Evolutionary conservation across 768 basidiomycete genomes (phyloP).

Genomic region (Clitopilus passeckerianus): DNA sequence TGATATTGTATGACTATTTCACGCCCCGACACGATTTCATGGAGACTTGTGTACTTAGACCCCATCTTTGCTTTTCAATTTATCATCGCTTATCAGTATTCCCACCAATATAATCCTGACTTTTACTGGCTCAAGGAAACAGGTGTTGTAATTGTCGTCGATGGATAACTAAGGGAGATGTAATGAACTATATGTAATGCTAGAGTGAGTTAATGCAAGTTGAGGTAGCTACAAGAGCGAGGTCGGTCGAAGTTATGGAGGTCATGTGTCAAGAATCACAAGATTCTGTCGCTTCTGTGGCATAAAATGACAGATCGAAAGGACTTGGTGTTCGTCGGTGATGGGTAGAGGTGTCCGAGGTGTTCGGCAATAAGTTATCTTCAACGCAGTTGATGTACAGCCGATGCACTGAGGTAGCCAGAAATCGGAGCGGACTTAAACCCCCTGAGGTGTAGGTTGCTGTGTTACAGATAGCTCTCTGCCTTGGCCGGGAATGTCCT

Average conservation of each 20-base stretch:
- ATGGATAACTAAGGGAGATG: background rate
- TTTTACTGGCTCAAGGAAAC: background rate
- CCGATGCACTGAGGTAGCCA: background rate
- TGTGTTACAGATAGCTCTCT: conserved; percentile 6
- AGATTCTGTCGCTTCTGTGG: background rate
- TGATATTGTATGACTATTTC: conserved; percentile 16
- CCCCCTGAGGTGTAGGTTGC: conserved; percentile 8
- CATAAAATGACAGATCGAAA: background rate
- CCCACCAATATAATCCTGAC: background rate
- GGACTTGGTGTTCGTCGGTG: background rate
- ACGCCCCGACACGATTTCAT: background rate
- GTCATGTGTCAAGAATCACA: background rate
- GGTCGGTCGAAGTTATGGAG: background rate
- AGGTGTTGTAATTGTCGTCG: conserved; percentile 3
- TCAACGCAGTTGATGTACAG: background rate
- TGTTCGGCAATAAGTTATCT: background rate
- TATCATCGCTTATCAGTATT: too few relatives aligned
- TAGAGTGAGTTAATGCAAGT: background rate
- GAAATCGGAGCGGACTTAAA: background rate
- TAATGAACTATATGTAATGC: background rate
- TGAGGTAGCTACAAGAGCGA: background rate
- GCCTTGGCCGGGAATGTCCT: conserved; percentile 8
- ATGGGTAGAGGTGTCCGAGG: background rate
- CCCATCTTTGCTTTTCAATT: too few relatives aligned
- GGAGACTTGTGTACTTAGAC: too few relatives aligned